Evolutionary conservation across 1,284 basidiomycete species (phyloP), one percentile per base, ranked within the genome.

Genomic region (Irpex sp.): DNA sequence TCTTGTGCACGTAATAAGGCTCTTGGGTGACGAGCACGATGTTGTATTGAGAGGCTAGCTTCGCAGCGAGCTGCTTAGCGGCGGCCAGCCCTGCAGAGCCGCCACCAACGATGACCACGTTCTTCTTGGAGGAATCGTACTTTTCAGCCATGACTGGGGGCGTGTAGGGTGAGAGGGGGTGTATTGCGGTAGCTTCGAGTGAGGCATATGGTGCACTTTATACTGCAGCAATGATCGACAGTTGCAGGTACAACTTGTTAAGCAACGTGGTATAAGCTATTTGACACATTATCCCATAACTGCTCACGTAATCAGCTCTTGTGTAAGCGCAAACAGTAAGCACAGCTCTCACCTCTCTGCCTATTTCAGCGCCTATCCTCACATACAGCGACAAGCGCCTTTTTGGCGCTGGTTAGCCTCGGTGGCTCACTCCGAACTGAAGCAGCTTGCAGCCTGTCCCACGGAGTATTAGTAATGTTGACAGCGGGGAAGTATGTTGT

Each of bases 31-130:
- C 62, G 58, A 79, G 69, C 52, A 74, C 71, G 61, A 78, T 66
- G 54, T 71, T 67, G 63, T 75, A 72, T 37, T 69, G 67, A 37
- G 69, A 60, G 2, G 67, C 37, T 64, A 77, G 71, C 58, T 74
- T 74, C 42, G 66, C 61, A 42, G 74, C 75, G 55, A 78, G 71
- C 14, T 63, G 63, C 52, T 71, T 71, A 16, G 73, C 72, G 45
- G 72, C 59, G 45, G 59, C 56, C 18, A 67, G 62, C 48, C 76
- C 76, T 0, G 70, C 70, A 53, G 61, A 69, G 47, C 77, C 77
- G 36, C 74, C 77, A 48, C 77, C 77, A 53, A 78, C 67, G 60
- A 78, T 65, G 49, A 78, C 74, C 58, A 78, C 66, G 68, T 68
- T 74, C 60, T 71, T 70, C 65, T 72, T 71, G 21, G 47, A 19